Evolutionary conservation across 176 grass and related monocot species (phyloP).

Genomic region (Eremochloa ophiuroides): DNA sequence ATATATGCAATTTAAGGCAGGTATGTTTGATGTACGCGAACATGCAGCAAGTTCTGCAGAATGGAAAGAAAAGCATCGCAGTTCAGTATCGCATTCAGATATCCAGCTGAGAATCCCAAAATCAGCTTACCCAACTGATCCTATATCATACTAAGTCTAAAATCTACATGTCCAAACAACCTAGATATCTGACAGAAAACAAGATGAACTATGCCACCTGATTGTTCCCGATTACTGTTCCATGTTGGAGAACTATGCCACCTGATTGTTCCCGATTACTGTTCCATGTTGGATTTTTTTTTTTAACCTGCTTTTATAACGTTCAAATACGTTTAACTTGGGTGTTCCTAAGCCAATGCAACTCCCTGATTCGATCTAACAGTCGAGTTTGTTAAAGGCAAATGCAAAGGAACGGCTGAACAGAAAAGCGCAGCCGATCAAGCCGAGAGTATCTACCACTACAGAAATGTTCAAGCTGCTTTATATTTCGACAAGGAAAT

Average conservation of each 20-base stretch:
- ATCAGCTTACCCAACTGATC: background rate
- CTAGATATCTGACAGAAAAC: background rate
- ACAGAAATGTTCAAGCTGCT: background rate
- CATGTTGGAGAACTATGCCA: no score
- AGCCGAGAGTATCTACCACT: background rate
- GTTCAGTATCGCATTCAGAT: background rate
- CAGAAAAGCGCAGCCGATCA: background rate
- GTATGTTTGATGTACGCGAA: background rate
- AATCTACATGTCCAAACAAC: background rate
- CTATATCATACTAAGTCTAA: background rate
- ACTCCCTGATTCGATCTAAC: background rate
- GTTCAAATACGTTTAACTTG: background rate
- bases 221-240: background rate
- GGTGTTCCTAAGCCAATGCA: background rate
- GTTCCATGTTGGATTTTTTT: background rate
- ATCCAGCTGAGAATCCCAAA: background rate
- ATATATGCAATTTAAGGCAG: background rate
- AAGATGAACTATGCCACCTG: background rate
- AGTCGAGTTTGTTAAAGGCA: background rate
- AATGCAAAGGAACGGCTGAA: background rate
- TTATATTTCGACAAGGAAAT: background rate
- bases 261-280: background rate
- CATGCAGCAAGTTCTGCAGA: background rate
- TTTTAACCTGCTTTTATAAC: background rate
- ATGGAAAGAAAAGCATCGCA: background rate